Conservation (phyloP, 225 moss, liverwort and hornwort genomes). For the Antitrichia curtipendula region DNA sequence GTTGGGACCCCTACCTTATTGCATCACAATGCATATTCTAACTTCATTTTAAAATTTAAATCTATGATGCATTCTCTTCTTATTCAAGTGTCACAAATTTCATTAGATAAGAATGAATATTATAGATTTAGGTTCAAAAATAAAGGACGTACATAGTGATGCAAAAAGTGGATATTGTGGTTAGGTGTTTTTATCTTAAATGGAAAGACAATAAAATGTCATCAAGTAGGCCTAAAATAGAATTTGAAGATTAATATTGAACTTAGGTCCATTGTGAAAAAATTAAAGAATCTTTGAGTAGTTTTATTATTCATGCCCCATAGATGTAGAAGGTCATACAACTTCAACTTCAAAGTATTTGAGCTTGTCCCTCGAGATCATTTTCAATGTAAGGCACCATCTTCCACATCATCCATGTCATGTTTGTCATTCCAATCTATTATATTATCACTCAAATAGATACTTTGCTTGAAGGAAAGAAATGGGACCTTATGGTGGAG, state of each 20-base stretch:
- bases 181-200: background rate
- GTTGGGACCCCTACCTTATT: background rate
- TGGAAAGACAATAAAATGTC: background rate
- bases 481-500: background rate
- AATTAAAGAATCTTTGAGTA: background rate
- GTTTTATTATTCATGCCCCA: background rate
- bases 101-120: background rate
- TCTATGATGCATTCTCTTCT: background rate
- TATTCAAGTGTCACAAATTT: background rate
- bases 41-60: background rate
- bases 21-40: background rate
- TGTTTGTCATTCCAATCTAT: background rate
- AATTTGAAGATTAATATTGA: background rate
- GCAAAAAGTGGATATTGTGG: background rate
- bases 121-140: background rate
- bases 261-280: background rate
- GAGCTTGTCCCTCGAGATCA: rapidly evolving
- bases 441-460: background rate
- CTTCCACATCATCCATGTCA: background rate
- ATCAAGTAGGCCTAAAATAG: background rate
- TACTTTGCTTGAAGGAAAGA: background rate
- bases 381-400: background rate
- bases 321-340: background rate
- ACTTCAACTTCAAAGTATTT: background rate
- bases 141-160: background rate